A percentile compares a stretch with the other conserved stretches of the same genome.
These are phyloP conservation scores for Pelargonium citronellum DNA, from an alignment of 441 rosid species.

Conservation along the genomic window DNA sequence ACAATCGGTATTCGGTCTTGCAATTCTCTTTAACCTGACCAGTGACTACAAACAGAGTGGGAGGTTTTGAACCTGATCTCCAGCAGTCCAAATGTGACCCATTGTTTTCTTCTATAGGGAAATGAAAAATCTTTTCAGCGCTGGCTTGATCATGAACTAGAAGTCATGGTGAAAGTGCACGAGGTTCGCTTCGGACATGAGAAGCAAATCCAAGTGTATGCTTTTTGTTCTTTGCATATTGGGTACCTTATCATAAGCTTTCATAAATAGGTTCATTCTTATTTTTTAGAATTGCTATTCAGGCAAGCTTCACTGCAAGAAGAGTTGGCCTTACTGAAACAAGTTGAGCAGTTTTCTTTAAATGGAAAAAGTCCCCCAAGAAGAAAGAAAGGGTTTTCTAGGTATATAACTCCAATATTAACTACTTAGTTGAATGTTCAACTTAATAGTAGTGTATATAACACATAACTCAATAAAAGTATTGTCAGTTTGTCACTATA, in stretches of 20 bases:
- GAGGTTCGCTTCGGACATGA: conserved; percentile 53
- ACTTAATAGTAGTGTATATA: neutral
- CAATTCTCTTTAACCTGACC: conserved; percentile 3
- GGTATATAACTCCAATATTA: conserved; percentile 26
- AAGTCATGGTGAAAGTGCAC: conserved; percentile 47
- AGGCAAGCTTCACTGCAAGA: conserved; percentile 56
- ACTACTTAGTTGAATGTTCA: neutral
- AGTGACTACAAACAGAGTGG: neutral
- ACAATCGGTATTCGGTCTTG: too few relatives aligned
- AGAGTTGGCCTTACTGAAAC: conserved; percentile 48
- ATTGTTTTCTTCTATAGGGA: conserved; percentile 27
- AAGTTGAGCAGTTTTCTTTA: conserved; percentile 40
- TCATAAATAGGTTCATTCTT: neutral
- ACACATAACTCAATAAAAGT: conserved; percentile 8
- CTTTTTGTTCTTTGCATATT: neutral
- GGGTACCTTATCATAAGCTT: neutral
- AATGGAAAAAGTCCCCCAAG: conserved; percentile 37
- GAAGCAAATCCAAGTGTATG: conserved; percentile 65
- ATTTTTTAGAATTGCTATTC: neutral
- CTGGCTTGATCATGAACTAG: conserved; percentile 59
- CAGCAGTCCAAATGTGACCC: neutral
- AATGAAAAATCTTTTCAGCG: conserved; percentile 43
- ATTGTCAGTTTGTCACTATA: neutral
- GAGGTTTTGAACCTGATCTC: conserved; percentile 5
- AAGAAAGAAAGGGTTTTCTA: conserved; percentile 41